Evolutionary conservation across 345 rosid species (phyloP), one percentile per base, ranked within the genome.

Genomic region (Salix viminalis): DNA sequence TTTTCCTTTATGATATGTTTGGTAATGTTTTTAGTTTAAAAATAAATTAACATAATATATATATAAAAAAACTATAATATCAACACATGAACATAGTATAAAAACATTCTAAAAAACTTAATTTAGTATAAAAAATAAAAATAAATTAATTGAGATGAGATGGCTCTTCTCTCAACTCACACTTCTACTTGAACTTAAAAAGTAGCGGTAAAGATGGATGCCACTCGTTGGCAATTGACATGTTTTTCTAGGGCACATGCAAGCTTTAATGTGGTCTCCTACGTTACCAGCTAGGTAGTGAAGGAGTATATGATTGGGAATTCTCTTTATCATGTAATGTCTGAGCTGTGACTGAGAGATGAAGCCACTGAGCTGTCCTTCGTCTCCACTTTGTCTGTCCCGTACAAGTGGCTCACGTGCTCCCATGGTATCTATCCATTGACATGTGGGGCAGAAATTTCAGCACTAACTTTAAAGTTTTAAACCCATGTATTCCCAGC

Each of bases 221-320:
- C 12, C 19, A 10, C 5, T 16, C 26, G 77, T 32, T 21, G 9
- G 32, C 65, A 5, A 77, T 24, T 34, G 50, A 48, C 46, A 9
- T 15, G 1, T 21, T 19, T 24, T 6, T 44, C 10, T 1, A 2
- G 15, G 64, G 19, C 80, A 71, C 75, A 61, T 70, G 74, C 64
- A 62, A 46, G 41, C 58, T 71, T 77, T 37, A 44, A 70, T n/a
- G 75, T 61, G 75, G 79, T 42, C 70, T 42, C 70, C 79, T 19
- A 16, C 23, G 7, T 6, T 7, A 18, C 15, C 0, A 11, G 34
- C 26, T 15, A 21, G 18, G 24, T 2, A 11, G 24, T 2, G n/a
- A 34, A 3, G 24, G 12, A 44, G 7, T 21, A 15, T 8, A 19
- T n/a, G 24, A 9, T 50, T 19, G 58, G 65, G 36, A 34, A n/a